Evolutionary conservation across 73 alveolate species (phyloP).

Genomic region (Paramecium biaurelia): DNA sequence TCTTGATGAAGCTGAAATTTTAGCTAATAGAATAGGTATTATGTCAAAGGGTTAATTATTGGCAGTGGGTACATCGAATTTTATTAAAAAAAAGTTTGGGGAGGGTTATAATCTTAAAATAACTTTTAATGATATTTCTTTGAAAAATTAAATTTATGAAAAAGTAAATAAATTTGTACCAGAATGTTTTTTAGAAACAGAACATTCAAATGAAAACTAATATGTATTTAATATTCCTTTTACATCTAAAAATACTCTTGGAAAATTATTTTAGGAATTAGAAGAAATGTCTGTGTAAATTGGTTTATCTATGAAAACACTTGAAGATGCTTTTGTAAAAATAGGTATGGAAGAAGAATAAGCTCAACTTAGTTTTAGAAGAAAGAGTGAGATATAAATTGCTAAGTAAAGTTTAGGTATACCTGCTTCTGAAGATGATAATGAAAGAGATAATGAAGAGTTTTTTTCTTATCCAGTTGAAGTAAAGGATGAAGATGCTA

Average conservation of each 20-base stretch:
- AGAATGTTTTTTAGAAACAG: conserved; percentile 48
- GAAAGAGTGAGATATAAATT: not conserved
- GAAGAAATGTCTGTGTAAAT: conserved; percentile 58
- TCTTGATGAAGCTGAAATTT: conserved; percentile 93
- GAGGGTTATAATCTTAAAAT: conserved; percentile 83
- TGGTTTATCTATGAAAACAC: conserved; percentile 84
- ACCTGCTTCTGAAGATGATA: not conserved
- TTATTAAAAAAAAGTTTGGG: conserved; percentile 78
- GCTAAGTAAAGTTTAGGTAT: not conserved
- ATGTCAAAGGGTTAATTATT: conserved; percentile 87
- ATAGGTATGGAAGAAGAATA: conserved; percentile 71
- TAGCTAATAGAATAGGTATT: conserved; percentile 90
- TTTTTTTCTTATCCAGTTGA: not conserved
- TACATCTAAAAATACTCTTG: conserved; percentile 45
- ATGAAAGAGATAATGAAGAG: not conserved
- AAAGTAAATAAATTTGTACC: not conserved
- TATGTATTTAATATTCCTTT: conserved; percentile 65
- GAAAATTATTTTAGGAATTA: conserved; percentile 64
- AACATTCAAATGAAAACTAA: conserved; percentile 66
- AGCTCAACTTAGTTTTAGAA: not conserved
- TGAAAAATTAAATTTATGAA: not conserved
- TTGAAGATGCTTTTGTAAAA: conserved; percentile 96
- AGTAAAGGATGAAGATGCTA: not conserved
- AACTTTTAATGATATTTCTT: not conserved
- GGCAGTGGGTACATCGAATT: conserved; percentile 79